Evolutionary conservation across 768 basidiomycete genomes (phyloP), one percentile per base, ranked within the genome.

Genomic region (Clitopilus hobsonii): DNA sequence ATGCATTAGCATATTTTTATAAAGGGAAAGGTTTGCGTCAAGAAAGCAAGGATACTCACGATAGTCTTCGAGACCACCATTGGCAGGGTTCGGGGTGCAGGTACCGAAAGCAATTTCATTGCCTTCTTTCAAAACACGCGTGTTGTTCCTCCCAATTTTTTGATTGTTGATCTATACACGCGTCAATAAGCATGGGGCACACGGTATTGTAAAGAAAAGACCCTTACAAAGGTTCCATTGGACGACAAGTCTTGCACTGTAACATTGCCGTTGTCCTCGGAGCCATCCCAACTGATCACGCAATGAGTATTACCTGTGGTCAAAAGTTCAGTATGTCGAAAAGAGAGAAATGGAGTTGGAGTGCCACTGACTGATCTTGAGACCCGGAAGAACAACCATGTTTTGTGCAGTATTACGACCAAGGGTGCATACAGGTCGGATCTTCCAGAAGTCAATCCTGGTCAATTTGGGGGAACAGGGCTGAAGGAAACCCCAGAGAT

Each of bases 21-120:
- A n/a, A n/a, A n/a, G n/a, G n/a, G n/a, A n/a, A n/a, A n/a, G n/a
- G n/a, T n/a, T n/a, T n/a, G n/a, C n/a, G n/a, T n/a, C n/a, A n/a
- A n/a, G n/a, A n/a, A n/a, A n/a, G n/a, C n/a, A n/a, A n/a, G n/a
- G n/a, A n/a, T n/a, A 78, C 87, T 57, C 55, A 89, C 91, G 85
- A 64, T 88, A 91, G 64, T 93, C 92, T 61, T 91, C 90, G 23
- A 74, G 56, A 27, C 73, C 73, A 47, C 65, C 67, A 38, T 73
- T 78, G 50, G 72, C 71, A 48, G 65, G 68, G 62, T 79, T 83
- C 23, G 76, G 75, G 16, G 66, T 62, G 11, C 68, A 71, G 11
- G 81, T 81, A 6, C 95, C 95, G 60, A 98, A 89, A 6, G 89
- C 86, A 61, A 98, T 80, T 69, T 94, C 92, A 65, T 91, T 90